These are phyloP conservation scores for Gymnopus androsaceus DNA, from an alignment of 1,284 basidiomycete genomes.

Conservation along the genomic window DNA sequence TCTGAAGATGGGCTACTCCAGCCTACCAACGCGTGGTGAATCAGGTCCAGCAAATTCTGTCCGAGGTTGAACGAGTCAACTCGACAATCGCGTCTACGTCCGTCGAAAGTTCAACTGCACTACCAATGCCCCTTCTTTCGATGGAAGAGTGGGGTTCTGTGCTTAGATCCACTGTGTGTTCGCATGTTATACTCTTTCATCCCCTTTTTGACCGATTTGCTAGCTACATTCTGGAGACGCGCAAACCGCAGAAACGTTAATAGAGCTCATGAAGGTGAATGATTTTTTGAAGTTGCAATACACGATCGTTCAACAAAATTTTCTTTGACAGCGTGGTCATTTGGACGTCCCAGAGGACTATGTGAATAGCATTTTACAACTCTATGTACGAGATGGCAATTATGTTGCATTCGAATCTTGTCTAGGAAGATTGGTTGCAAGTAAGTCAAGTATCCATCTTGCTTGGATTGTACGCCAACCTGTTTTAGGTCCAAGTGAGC, in stretches of 20 bases:
- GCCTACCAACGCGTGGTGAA: constrained; percentile 1
- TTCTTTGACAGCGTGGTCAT: constrained; percentile 37
- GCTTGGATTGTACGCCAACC: constrained; percentile 7
- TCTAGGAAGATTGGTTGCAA: constrained; percentile 42
- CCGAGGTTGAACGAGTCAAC: not conserved
- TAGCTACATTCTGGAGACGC: no score
- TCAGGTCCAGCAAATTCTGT: not conserved
- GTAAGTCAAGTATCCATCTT: constrained; percentile 31
- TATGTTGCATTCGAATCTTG: constrained; percentile 46
- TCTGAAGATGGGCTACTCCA: not conserved
- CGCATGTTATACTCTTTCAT: constrained; percentile 34
- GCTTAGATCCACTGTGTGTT: no score
- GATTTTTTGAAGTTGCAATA: no score
- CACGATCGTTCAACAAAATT: no score
- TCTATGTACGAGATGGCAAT: constrained; percentile 52
- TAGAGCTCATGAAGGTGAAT: no score
- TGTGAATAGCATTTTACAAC: constrained; percentile 47
- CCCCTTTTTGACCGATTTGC: not conserved
- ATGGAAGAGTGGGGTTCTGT: constrained; percentile 54
- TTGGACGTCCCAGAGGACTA: constrained; percentile 40
- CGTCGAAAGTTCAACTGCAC: not conserved
- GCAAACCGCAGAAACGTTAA: no score
- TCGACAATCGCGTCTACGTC: not conserved
- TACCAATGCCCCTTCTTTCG: constrained; percentile 46
- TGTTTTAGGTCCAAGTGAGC: constrained; percentile 42